Conservation (phyloP, 306 rosid genomes). For the Rosa chinensis region DNA sequence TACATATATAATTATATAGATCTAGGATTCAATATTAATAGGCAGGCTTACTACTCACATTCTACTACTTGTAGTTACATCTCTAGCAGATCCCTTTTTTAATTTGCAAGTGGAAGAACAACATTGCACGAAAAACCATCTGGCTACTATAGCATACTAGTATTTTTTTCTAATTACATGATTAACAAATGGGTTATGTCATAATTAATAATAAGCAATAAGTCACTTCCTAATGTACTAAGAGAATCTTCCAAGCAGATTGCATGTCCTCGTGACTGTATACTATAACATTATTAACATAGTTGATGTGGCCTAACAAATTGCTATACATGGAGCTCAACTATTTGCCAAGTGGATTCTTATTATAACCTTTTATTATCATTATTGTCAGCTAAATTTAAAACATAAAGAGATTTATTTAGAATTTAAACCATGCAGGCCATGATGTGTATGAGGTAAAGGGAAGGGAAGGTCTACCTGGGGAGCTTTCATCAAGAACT, state of each 20-base stretch:
- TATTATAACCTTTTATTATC: neutral
- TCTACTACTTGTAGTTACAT: neutral
- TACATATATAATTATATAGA: neutral
- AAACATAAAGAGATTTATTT: neutral
- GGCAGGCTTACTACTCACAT: neutral
- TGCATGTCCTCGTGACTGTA: conserved; percentile 10
- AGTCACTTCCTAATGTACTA: neutral
- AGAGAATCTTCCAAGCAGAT: conserved; percentile 3
- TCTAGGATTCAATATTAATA: neutral
- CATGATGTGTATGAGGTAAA: neutral
- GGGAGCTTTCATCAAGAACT: neutral
- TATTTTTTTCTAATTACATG: neutral
- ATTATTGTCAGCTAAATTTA: neutral
- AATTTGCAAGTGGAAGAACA: conserved; percentile 8
- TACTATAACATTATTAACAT: neutral
- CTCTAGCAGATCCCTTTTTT: neutral
- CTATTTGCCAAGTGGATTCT: conserved; percentile 14
- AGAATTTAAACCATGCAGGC: neutral
- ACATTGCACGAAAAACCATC: neutral
- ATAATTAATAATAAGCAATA: neutral
- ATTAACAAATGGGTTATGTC: conserved; percentile 2
- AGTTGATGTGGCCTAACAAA: conserved; percentile 13
- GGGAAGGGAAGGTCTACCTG: neutral
- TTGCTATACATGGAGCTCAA: neutral
- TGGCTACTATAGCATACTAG: neutral